These are phyloP conservation scores for Heteromeles arbutifolia DNA, from an alignment of 306 rosid species.

Conservation along the genomic window DNA sequence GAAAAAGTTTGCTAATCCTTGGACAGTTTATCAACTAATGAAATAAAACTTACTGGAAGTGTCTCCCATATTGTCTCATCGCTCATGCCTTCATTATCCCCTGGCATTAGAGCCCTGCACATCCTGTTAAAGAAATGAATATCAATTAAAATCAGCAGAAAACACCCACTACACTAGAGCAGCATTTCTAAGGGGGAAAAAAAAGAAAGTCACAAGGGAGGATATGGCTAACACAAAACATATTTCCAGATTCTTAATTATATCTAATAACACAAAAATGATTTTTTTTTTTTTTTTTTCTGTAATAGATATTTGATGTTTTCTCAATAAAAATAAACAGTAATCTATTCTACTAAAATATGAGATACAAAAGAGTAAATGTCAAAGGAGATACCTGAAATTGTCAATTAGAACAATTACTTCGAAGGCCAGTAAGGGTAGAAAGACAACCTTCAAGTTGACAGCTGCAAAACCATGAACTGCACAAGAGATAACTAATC, in stretches of 20 bases:
- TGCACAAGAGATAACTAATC: conserved; percentile 35
- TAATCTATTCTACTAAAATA: neutral
- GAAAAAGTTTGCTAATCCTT: neutral
- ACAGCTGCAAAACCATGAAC: conserved; percentile 64
- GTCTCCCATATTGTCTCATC: conserved; percentile 96
- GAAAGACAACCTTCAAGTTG: conserved; percentile 79
- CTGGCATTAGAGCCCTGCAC: conserved; percentile 97
- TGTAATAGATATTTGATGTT: neutral
- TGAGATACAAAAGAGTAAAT: neutral
- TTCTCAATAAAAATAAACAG: neutral
- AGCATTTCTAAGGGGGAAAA: neutral
- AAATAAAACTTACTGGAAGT: conserved; percentile 69
- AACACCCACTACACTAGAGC: neutral
- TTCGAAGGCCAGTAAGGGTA: conserved; percentile 89
- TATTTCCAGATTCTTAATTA: neutral
- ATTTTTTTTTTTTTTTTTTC: neutral
- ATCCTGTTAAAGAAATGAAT: conserved; percentile 49
- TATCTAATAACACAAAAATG: neutral
- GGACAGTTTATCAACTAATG: conserved; percentile 11
- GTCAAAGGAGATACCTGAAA: conserved; percentile 66
- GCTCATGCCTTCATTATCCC: conserved; percentile 83
- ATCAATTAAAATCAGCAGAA: conserved; percentile 11
- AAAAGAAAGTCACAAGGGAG: neutral
- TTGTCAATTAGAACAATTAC: conserved; percentile 72
- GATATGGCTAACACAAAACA: neutral